Evolutionary conservation across 768 basidiomycete genomes (phyloP).

Genomic region (Panaeolus cyanescens): DNA sequence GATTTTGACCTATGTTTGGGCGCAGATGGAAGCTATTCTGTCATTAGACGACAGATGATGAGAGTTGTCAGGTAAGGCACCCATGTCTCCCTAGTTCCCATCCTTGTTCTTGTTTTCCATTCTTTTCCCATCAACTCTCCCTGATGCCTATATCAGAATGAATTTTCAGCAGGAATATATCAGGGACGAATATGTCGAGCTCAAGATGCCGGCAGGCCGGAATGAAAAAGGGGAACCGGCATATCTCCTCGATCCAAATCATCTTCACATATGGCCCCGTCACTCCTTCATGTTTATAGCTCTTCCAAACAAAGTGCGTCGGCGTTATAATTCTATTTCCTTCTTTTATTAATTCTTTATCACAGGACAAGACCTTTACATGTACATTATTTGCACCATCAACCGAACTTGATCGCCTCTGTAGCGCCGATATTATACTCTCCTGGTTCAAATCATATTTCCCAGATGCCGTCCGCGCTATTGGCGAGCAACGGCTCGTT

Average conservation of each 20-base stretch:
- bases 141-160: constrained; percentile 61
- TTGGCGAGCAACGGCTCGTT: constrained; percentile 79
- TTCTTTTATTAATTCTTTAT: constrained; percentile 27
- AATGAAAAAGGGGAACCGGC: constrained; percentile 59
- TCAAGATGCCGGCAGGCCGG: constrained; percentile 87
- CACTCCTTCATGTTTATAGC: constrained; percentile 99
- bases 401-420: constrained; percentile 68
- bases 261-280: constrained; percentile 99
- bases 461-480: constrained; percentile 82
- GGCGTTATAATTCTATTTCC: constrained; percentile 23
- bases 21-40: constrained; percentile 92
- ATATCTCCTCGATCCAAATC: constrained; percentile 89
- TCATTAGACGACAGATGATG: constrained; percentile 94
- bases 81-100: constrained; percentile 7
- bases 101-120: constrained; percentile 21
- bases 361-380: constrained; percentile 94
- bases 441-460: constrained; percentile 85
- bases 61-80: constrained; percentile 77
- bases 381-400: constrained; percentile 94
- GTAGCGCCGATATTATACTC: constrained; percentile 54
- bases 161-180: constrained; percentile 95
- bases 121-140: constrained; percentile 32
- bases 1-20: constrained; percentile 85
- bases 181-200: constrained; percentile 93
- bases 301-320: constrained; percentile 88